These are phyloP conservation scores for Sugiyamaella marilandica DNA, from an alignment of 805 yeast species.

Conservation along the genomic window DNA sequence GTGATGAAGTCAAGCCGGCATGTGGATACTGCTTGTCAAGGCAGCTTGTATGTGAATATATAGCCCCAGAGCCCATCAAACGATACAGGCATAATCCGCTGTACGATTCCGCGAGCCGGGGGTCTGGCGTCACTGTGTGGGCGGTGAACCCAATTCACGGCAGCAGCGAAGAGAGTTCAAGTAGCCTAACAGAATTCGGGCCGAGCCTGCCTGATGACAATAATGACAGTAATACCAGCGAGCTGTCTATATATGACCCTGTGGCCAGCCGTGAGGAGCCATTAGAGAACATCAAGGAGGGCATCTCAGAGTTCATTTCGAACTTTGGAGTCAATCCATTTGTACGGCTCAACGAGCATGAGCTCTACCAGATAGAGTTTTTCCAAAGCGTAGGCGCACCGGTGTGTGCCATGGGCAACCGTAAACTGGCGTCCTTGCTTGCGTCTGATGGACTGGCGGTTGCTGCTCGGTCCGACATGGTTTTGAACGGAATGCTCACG, in stretches of 20 bases:
- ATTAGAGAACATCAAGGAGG: too few relatives aligned
- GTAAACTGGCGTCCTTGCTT: background rate
- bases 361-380: background rate
- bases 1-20: constrained; percentile 8
- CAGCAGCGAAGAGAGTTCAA: too few relatives aligned
- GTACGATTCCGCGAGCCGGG: too few relatives aligned
- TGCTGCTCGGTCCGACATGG: background rate
- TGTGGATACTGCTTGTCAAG: constrained; percentile 6
- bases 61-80: background rate
- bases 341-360: background rate
- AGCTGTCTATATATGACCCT: too few relatives aligned
- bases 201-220: too few relatives aligned
- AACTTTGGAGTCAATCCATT: background rate
- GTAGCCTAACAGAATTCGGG: too few relatives aligned
- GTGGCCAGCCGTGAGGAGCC: too few relatives aligned
- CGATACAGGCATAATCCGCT: background rate
- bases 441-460: background rate
- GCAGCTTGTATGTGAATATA: background rate
- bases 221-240: too few relatives aligned
- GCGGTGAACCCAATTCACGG: too few relatives aligned
- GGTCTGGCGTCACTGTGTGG: too few relatives aligned
- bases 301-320: background rate
- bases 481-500: constrained; percentile 7
- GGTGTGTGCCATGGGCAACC: constrained; percentile 4
- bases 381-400: constrained; percentile 1